Conservation (phyloP, 768 basidiomycete genomes). For the Kwoniella sp. region DNA sequence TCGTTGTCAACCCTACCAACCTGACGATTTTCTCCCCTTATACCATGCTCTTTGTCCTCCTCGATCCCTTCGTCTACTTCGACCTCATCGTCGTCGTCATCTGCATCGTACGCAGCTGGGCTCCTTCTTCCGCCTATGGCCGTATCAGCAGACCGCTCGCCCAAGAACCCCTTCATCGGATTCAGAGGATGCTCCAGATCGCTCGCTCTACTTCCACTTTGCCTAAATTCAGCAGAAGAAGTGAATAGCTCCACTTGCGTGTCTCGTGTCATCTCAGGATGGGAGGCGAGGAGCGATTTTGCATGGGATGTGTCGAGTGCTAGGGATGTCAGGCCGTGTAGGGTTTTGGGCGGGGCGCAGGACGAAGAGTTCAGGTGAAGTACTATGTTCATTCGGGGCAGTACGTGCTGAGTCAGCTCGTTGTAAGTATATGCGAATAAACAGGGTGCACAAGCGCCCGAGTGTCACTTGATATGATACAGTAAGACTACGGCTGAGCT, state of each 20-base stretch:
- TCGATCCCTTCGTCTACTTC: constrained; percentile 7
- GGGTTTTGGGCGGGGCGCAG: constrained; percentile 25
- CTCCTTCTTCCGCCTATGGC: not conserved
- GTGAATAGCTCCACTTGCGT: constrained; percentile 31
- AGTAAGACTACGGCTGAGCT: no score
- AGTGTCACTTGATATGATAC: no score
- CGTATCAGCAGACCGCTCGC: constrained; percentile 7
- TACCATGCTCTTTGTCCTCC: not conserved
- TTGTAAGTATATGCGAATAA: no score
- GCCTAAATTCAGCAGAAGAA: constrained; percentile 29
- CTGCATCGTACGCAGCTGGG: not conserved
- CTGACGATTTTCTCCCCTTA: not conserved
- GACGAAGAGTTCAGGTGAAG: constrained; percentile 29
- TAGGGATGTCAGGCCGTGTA: constrained; percentile 39
- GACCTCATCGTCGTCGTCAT: constrained; percentile 25
- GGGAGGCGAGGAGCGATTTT: constrained; percentile 17
- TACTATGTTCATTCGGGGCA: no score
- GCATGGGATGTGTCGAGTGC: constrained; percentile 29
- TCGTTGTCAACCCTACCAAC: not conserved
- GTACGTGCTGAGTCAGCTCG: no score
- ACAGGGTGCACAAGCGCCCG: no score
- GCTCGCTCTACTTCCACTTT: constrained; percentile 14
- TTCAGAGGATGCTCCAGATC: constrained; percentile 45
- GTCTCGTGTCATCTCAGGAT: constrained; percentile 3
- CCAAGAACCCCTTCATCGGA: constrained; percentile 43